Conservation (phyloP, 257 asterid genomes). For the Nemophila menziesii region DNA sequence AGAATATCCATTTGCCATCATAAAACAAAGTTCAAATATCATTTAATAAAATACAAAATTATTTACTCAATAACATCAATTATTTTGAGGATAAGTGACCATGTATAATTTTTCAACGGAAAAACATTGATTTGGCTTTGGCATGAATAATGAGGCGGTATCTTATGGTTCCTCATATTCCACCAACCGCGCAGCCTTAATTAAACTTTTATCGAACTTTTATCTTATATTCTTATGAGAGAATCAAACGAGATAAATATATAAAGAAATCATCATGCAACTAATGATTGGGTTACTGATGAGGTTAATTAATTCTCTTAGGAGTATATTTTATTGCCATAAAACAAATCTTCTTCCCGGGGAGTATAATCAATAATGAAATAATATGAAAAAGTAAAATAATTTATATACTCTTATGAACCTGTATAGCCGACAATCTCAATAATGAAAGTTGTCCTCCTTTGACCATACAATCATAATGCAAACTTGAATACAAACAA, state of each 20-base stretch:
- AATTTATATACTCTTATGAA: conserved; percentile 13
- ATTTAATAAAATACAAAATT: too few species aligned
- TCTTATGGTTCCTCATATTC: conserved; percentile 14
- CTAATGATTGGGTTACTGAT: conserved; percentile 17
- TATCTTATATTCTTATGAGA: conserved; percentile 11
- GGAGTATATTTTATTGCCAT: neutral
- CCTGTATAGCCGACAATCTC: conserved; percentile 29
- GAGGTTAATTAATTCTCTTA: conserved; percentile 3
- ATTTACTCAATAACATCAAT: too few species aligned
- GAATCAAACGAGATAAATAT: conserved; percentile 20
- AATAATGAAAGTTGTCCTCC: conserved; percentile 27
- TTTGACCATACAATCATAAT: neutral
- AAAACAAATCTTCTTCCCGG: neutral
- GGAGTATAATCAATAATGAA: neutral
- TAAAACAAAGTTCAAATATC: too few species aligned
- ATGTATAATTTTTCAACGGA: too few species aligned
- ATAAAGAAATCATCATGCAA: too few species aligned
- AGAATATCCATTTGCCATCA: too few species aligned
- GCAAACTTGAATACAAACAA: conserved; percentile 10
- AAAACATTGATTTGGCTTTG: neutral
- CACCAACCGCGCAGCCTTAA: conserved; percentile 24
- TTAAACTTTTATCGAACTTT: too few species aligned
- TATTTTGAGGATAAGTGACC: too few species aligned
- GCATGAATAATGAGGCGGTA: conserved; percentile 8
- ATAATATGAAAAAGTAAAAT: conserved; percentile 4